Percentiles rank a stretch among this genome's conserved stretches.
Evolutionary conservation across 768 basidiomycete genomes (phyloP).

Genomic region (Cystobasidium ongulense): DNA sequence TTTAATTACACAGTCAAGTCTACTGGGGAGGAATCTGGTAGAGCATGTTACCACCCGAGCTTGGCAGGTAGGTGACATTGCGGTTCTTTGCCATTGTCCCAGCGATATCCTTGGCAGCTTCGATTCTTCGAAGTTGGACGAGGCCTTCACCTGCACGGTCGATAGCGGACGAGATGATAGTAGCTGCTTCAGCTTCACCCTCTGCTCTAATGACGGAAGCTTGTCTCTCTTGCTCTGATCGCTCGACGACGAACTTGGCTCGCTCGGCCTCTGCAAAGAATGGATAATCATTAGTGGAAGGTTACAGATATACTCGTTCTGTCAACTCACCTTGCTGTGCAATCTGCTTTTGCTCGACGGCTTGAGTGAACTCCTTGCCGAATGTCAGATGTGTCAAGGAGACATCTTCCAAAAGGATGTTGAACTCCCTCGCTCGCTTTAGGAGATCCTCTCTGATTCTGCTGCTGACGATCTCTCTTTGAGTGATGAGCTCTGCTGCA

Average conservation of each 20-base stretch:
- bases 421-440: conserved; percentile 89
- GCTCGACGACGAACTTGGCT: conserved; percentile 98
- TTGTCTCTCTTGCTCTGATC: conserved; percentile 98
- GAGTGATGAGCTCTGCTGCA: conserved; percentile 91
- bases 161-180: conserved; percentile 80
- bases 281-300: conserved; percentile 20
- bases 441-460: conserved; percentile 85
- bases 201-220: conserved; percentile 96
- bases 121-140: conserved; percentile 87
- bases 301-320: neutral
- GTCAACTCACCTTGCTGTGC: conserved; percentile 79
- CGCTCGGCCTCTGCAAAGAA: conserved; percentile 77
- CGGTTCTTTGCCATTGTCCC: conserved; percentile 66
- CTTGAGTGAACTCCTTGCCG: conserved; percentile 48
- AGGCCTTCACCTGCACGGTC: conserved; percentile 94
- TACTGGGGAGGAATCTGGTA: conserved; percentile 62
- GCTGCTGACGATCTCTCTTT: conserved; percentile 91
- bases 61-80: conserved; percentile 85
- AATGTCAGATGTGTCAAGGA: conserved; percentile 57
- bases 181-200: conserved; percentile 94
- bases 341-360: conserved; percentile 99
- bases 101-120: conserved; percentile 95
- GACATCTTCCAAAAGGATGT: conserved; percentile 90
- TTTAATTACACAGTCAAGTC: neutral
- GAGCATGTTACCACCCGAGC: conserved; percentile 67